phyloP scores from a whole-genome alignment of 1,139 yeast genomes.

The Taphrina deformans region DNA sequence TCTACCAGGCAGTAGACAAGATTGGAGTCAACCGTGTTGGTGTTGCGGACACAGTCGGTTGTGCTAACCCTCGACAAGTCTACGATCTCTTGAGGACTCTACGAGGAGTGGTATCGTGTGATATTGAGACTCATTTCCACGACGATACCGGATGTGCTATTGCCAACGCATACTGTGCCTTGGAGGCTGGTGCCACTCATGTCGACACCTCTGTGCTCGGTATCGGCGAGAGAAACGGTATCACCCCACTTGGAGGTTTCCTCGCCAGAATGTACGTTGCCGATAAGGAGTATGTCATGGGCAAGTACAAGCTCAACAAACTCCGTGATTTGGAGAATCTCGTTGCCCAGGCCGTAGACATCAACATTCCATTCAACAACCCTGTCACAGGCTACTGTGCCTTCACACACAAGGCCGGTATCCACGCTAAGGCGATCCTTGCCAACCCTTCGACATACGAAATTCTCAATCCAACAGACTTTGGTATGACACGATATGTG shows the following conservation, averaged over 20 bases:
- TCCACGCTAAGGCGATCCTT: constrained; percentile 96
- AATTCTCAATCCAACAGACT: constrained; percentile 90
- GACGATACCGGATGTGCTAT: constrained; percentile 99
- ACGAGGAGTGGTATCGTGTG: constrained; percentile 91
- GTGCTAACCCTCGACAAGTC: constrained; percentile 99
- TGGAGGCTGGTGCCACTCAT: constrained; percentile 95
- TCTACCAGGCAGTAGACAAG: constrained; percentile 94
- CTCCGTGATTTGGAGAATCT: constrained; percentile 91
- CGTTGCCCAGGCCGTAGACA: constrained; percentile 97
- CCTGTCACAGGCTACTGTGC: constrained; percentile 99
- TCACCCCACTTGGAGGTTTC: constrained; percentile 94
- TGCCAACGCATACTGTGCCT: constrained; percentile 96
- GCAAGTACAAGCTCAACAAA: constrained; percentile 94
- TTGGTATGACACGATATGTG: constrained; percentile 87
- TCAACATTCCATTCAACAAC: constrained; percentile 95
- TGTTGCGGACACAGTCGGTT: constrained; percentile 98
- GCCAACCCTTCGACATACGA: constrained; percentile 98
- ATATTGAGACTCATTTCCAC: constrained; percentile 98
- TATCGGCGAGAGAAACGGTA: constrained; percentile 98
- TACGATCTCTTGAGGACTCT: constrained; percentile 93
- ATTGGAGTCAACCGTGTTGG: constrained; percentile 98
- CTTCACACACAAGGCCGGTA: constrained; percentile 98
- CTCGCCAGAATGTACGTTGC: constrained; percentile 99
- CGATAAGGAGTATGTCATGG: constrained; percentile 90
- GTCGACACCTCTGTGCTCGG: constrained; percentile 96